Conservation (phyloP, 2,329 filamentous ascomycete genomes). For the Grosmannia serpens region DNA sequence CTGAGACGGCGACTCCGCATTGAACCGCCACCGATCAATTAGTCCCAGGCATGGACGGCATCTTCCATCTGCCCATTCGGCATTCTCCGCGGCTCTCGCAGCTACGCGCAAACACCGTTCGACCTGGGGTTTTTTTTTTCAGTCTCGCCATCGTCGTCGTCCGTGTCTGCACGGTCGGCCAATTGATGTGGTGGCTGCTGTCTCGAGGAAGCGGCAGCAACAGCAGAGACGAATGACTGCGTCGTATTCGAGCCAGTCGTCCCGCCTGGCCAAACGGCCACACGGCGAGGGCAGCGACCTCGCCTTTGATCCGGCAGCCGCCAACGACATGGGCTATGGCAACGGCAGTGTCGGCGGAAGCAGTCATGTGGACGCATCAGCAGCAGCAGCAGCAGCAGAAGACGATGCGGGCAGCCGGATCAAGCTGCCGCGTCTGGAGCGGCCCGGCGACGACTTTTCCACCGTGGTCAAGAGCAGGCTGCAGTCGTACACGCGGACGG, state of each 20-base stretch:
- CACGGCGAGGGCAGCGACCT: neutral
- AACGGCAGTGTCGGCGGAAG: neutral
- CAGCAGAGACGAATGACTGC: neutral
- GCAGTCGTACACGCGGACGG: constrained; percentile 51
- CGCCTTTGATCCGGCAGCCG: too few species aligned
- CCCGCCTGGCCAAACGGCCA: neutral
- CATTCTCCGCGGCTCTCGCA: neutral
- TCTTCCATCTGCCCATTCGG: neutral
- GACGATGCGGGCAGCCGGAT: constrained; percentile 7
- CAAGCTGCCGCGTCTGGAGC: constrained; percentile 39
- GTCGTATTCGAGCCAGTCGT: neutral
- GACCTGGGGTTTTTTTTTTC: neutral
- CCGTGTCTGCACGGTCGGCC: neutral
- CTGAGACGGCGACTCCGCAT: neutral
- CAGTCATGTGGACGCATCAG: neutral
- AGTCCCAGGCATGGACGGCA: neutral
- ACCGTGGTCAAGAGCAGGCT: constrained; percentile 44
- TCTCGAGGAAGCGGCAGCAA: neutral
- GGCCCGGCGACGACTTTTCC: constrained; percentile 39
- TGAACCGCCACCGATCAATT: neutral
- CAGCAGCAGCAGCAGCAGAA: neutral
- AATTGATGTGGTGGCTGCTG: neutral
- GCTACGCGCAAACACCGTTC: neutral
- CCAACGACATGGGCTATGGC: too few species aligned
- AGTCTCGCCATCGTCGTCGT: neutral